phyloP scores from a whole-genome alignment of 73 alveolate genomes.

The Stentor coeruleus region DNA sequence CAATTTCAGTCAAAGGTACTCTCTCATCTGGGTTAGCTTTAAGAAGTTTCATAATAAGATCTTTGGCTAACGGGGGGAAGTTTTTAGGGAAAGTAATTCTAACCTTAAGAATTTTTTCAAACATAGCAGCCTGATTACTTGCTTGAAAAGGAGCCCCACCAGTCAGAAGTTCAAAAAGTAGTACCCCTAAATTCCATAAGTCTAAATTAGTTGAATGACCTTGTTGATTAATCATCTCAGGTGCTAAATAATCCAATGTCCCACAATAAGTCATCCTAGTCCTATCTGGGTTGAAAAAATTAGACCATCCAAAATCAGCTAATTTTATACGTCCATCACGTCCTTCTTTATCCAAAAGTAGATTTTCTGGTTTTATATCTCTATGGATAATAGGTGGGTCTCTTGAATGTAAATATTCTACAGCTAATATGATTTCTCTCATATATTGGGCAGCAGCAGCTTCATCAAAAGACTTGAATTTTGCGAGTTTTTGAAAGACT shows the following conservation, averaged over 20 bases:
- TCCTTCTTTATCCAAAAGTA: slow-evolving; percentile 20
- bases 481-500: slow-evolving; percentile 38
- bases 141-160: slow-evolving; percentile 80
- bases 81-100: slow-evolving; percentile 61
- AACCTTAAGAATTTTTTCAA: slow-evolving; percentile 52
- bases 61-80: slow-evolving; percentile 40
- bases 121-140: slow-evolving; percentile 45
- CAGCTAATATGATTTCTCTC: slow-evolving; percentile 42
- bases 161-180: slow-evolving; percentile 73
- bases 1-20: slow-evolving; percentile 46
- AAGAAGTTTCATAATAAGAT: slow-evolving; percentile 50
- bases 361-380: slow-evolving; percentile 53
- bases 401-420: slow-evolving; percentile 53
- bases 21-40: slow-evolving; percentile 62
- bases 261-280: slow-evolving; percentile 89
- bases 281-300: slow-evolving; percentile 20
- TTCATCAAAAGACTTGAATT: slow-evolving; percentile 42
- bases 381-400: slow-evolving; percentile 50
- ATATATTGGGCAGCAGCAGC: slow-evolving; percentile 46
- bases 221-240: slow-evolving; percentile 86
- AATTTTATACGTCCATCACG: slow-evolving; percentile 23
- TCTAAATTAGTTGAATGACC: slow-evolving; percentile 84
- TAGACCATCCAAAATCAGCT: slow-evolving; percentile 25
- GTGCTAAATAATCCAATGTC: slow-evolving; percentile 98
- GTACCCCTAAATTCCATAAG: slow-evolving; percentile 89